Evolutionary conservation across 441 rosid genomes (phyloP).

Genomic region (Sinapis alba): DNA sequence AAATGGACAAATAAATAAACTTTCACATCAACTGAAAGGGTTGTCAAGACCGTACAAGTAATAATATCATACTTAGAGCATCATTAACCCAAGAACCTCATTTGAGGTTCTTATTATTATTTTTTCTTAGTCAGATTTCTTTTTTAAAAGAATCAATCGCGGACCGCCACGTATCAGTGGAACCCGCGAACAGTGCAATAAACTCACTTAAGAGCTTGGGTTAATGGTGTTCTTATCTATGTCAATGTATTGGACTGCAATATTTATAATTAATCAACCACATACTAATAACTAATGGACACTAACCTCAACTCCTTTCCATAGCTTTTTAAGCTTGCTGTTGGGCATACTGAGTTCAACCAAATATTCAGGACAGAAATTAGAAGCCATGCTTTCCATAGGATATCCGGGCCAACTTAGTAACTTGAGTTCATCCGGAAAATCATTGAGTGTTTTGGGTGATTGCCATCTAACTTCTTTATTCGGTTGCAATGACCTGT

Average conservation of each 20-base stretch:
- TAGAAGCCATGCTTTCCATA: conserved; percentile 19
- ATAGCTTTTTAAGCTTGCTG: conserved; percentile 29
- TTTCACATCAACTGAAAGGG: neutral
- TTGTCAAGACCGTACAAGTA: neutral
- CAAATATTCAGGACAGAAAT: conserved; percentile 15
- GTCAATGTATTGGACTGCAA: neutral
- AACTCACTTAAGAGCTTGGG: too few species aligned
- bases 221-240: too few species aligned
- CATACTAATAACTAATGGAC: neutral
- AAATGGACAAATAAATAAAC: neutral
- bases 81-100: too few species aligned
- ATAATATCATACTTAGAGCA: neutral
- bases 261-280: neutral
- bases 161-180: too few species aligned
- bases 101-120: too few species aligned
- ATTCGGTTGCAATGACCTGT: neutral
- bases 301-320: conserved; percentile 32
- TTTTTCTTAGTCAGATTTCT: too few species aligned
- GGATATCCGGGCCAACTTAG: conserved; percentile 33
- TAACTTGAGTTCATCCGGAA: conserved; percentile 19
- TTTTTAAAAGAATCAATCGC: too few species aligned
- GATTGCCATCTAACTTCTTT: conserved; percentile 11
- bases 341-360: conserved; percentile 28
- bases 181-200: too few species aligned
- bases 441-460: neutral